These are phyloP conservation scores for Colletotrichum sp. DNA, from an alignment of 2,329 filamentous ascomycete genomes.

Conservation along the genomic window DNA sequence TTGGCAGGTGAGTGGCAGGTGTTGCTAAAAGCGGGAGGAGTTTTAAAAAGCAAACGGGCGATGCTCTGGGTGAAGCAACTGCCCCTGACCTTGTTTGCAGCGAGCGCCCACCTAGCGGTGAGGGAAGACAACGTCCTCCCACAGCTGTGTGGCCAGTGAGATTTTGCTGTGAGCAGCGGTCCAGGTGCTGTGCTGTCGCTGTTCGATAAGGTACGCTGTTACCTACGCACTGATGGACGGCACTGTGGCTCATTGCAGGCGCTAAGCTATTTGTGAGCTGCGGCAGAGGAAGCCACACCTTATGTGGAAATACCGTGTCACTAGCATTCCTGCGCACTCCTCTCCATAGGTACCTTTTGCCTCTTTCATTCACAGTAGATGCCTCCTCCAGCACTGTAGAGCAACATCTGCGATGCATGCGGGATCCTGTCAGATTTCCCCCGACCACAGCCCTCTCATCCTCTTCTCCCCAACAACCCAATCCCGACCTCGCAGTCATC, in stretches of 20 bases:
- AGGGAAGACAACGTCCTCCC: background rate
- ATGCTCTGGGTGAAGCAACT: background rate
- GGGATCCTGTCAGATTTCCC: background rate
- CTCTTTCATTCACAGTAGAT: background rate
- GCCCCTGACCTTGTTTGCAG: background rate
- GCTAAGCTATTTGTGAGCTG: background rate
- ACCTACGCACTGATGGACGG: background rate
- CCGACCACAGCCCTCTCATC: background rate
- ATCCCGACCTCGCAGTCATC: constrained; percentile 3
- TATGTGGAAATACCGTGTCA: background rate
- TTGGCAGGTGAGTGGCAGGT: background rate
- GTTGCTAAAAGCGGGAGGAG: background rate
- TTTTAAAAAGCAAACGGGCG: background rate
- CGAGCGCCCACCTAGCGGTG: background rate
- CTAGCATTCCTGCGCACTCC: background rate
- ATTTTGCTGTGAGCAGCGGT: background rate
- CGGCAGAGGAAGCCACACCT: background rate
- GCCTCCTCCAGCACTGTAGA: background rate
- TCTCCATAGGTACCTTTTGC: background rate
- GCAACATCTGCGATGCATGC: background rate
- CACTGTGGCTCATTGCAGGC: background rate
- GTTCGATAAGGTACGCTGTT: background rate
- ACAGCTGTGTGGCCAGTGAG: background rate
- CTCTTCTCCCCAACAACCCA: constrained; percentile 3
- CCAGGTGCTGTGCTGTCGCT: background rate